A percentile compares a stretch with the other conserved stretches of the same genome.
phyloP scores from a whole-genome alignment of 306 rosid genomes.

The Quercus berberidifolia region DNA sequence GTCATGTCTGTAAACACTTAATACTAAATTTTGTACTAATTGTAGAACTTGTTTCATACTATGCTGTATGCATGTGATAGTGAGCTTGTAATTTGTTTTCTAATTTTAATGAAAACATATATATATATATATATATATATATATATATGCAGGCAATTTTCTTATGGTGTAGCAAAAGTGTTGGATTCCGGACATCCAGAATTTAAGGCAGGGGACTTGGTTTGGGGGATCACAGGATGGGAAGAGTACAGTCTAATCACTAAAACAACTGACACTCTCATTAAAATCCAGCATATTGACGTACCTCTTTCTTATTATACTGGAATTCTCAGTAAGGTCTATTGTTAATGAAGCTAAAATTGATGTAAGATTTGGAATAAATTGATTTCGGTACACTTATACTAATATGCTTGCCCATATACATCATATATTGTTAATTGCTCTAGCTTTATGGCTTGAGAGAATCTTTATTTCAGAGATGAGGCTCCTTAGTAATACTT shows the following conservation, averaged over 20 bases:
- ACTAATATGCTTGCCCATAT: too few species aligned
- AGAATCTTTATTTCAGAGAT: too few species aligned
- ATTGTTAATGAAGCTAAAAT: not conserved
- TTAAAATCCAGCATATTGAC: slow-evolving; percentile 34
- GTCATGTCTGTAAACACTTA: too few species aligned
- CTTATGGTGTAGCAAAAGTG: slow-evolving; percentile 48
- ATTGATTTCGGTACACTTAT: too few species aligned
- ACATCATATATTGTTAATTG: too few species aligned
- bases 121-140: too few species aligned
- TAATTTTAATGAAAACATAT: not conserved
- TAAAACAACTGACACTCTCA: slow-evolving; percentile 18
- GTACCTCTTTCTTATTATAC: slow-evolving; percentile 53
- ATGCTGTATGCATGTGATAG: too few species aligned
- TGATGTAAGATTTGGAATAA: not conserved
- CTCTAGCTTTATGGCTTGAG: too few species aligned
- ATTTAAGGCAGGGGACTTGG: slow-evolving; percentile 40
- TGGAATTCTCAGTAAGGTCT: slow-evolving; percentile 20
- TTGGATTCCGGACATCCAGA: slow-evolving; percentile 41
- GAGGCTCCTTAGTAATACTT: too few species aligned
- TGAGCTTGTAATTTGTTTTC: too few species aligned
- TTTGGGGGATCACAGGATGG: slow-evolving; percentile 54
- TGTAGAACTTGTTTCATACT: too few species aligned
- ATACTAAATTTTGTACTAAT: too few species aligned
- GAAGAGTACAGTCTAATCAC: slow-evolving; percentile 47
- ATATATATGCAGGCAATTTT: slow-evolving; percentile 19